Percentiles rank a stretch among this genome's conserved stretches.
These are phyloP conservation scores for Amaranthus hypochondriacus DNA, from an alignment of 148 eudicot genomes.

Conservation along the genomic window DNA sequence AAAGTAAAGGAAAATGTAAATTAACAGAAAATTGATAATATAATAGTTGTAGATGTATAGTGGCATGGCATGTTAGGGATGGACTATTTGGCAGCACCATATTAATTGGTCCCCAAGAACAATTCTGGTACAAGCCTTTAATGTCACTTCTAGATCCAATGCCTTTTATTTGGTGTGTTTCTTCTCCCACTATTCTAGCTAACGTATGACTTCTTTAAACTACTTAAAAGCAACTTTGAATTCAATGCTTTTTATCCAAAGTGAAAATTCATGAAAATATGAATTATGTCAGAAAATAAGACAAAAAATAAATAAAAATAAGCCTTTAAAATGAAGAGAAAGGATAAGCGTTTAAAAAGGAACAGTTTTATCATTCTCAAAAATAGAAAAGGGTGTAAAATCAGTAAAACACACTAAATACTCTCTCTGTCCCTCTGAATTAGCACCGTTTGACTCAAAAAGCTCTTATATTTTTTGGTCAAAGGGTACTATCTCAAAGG, in stretches of 20 bases:
- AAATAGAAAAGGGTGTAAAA: no score
- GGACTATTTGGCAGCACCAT: background rate
- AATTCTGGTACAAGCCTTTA: background rate
- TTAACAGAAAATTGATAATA: background rate
- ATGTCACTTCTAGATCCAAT: conserved; percentile 7
- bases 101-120: background rate
- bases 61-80: background rate
- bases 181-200: background rate
- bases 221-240: conserved; percentile 2
- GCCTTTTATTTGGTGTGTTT: background rate
- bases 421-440: no score
- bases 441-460: no score
- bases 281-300: no score
- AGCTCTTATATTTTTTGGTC: no score
- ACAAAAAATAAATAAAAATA: no score
- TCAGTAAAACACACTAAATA: no score
- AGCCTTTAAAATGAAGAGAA: no score
- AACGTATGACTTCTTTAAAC: background rate
- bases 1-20: background rate
- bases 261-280: no score
- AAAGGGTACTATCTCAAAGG: no score
- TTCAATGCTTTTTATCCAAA: background rate
- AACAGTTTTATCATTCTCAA: no score
- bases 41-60: background rate
- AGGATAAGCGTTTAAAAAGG: no score